phyloP scores from a whole-genome alignment of 129 eudicot genomes.

The Escallonia rubra region DNA sequence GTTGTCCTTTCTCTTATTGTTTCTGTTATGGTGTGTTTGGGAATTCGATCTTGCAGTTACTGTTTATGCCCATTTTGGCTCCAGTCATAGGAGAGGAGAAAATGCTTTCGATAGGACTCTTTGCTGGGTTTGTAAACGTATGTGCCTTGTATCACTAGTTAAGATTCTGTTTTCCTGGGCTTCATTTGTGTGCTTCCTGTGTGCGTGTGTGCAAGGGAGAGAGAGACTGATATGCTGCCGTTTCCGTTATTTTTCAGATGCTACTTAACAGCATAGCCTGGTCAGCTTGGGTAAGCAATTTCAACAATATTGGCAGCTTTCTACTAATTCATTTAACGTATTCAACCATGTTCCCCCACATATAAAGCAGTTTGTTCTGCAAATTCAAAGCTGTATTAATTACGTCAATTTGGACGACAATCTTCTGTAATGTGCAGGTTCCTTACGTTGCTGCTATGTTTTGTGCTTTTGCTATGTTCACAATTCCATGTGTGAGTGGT shows the following conservation, averaged over 20 bases:
- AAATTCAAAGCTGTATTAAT: neutral
- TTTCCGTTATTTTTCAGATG: slow-evolving; percentile 23
- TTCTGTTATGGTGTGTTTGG: neutral
- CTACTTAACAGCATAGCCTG: slow-evolving; percentile 38
- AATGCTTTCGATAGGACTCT: slow-evolving; percentile 25
- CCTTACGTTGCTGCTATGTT: slow-evolving; percentile 25
- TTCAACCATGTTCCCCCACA: neutral
- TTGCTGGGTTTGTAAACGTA: slow-evolving; percentile 30
- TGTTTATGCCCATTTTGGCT: slow-evolving; percentile 36
- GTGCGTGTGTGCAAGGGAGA: neutral
- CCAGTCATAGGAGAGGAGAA: slow-evolving; percentile 36
- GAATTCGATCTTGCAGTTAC: slow-evolving; percentile 29
- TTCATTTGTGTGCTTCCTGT: neutral
- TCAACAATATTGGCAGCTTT: neutral
- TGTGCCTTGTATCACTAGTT: neutral
- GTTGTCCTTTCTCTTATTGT: neutral
- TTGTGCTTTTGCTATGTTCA: slow-evolving; percentile 15
- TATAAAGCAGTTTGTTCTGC: neutral
- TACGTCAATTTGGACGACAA: neutral
- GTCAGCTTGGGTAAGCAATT: slow-evolving; percentile 23
- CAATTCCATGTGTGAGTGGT: slow-evolving; percentile 32
- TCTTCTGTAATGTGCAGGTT: slow-evolving; percentile 18
- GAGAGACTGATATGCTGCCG: neutral
- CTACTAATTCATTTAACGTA: neutral
- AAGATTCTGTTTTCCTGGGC: neutral